phyloP scores from a whole-genome alignment of 495 filamentous ascomycete genomes.

The Penicillium malachiteum region DNA sequence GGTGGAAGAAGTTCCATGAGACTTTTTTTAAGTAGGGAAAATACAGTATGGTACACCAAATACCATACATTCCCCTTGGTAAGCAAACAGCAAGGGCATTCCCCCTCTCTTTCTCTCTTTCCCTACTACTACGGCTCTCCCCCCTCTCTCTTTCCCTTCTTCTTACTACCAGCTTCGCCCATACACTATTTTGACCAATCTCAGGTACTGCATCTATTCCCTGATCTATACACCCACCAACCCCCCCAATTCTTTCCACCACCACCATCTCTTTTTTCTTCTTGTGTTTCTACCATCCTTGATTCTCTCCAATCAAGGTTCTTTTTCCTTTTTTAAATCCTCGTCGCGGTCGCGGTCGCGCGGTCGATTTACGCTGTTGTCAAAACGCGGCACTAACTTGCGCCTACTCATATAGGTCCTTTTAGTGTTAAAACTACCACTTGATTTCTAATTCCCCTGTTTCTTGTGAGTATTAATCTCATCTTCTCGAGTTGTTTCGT shows the following conservation, averaged over 20 bases:
- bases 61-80: slow-evolving; percentile 22
- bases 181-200: slow-evolving; percentile 61
- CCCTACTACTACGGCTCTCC: slow-evolving; percentile 61
- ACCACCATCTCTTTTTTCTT: slow-evolving; percentile 23
- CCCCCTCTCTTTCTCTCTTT: slow-evolving; percentile 45
- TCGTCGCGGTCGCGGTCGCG: slow-evolving; percentile 20
- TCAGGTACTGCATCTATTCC: slow-evolving; percentile 45
- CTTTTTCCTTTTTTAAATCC: slow-evolving; percentile 21
- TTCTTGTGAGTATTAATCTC: not conserved
- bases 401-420: slow-evolving; percentile 3
- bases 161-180: slow-evolving; percentile 57
- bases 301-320: slow-evolving; percentile 14
- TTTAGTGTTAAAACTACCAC: not conserved
- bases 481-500: not conserved
- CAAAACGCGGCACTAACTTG: slow-evolving; percentile 5
- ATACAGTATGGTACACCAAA: not conserved
- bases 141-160: slow-evolving; percentile 40
- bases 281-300: slow-evolving; percentile 16
- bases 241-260: slow-evolving; percentile 20
- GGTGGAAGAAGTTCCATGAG: no score
- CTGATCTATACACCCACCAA: slow-evolving; percentile 35
- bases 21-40: not conserved
- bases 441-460: not conserved
- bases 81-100: slow-evolving; percentile 18
- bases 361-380: slow-evolving; percentile 1